These are phyloP conservation scores for Pelargonium cotyledonis DNA, from an alignment of 441 rosid species.

Conservation along the genomic window DNA sequence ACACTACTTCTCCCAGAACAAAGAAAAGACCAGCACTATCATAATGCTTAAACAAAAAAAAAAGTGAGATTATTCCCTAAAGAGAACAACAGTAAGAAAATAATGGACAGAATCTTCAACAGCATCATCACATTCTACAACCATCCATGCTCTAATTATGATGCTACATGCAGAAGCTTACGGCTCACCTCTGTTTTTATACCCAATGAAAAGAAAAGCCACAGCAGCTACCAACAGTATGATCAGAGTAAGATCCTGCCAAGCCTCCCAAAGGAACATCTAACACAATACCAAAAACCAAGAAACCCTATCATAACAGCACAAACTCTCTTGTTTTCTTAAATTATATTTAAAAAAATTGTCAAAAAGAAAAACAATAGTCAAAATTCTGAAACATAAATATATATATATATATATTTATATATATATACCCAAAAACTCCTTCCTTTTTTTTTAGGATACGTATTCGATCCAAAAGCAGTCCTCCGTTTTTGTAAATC, in stretches of 20 bases:
- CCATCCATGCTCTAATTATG: no score
- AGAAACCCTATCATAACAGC: not conserved
- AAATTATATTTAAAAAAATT: not conserved
- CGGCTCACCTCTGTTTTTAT: conserved; percentile 79
- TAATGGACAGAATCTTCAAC: no score
- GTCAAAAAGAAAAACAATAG: conserved; percentile 6
- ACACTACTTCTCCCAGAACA: no score
- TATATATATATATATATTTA: no score
- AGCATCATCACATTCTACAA: no score
- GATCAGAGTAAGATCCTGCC: conserved; percentile 90
- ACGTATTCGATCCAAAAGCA: conserved; percentile 85
- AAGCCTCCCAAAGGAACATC: conserved; percentile 98
- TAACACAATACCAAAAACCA: conserved; percentile 19
- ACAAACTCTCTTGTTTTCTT: conserved; percentile 5
- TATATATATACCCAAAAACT: conserved; percentile 70
- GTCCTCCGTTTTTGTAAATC: conserved; percentile 60
- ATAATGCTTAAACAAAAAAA: no score
- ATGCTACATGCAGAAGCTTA: no score
- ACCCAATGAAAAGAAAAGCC: conserved; percentile 74
- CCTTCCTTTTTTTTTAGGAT: conserved; percentile 88
- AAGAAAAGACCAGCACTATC: no score
- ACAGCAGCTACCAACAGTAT: conserved; percentile 85
- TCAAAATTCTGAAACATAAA: not conserved
- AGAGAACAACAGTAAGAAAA: no score
- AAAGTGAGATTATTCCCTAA: no score